Evolutionary conservation across 2,329 filamentous ascomycete genomes (phyloP).

Genomic region (Cytospora leucostoma): DNA sequence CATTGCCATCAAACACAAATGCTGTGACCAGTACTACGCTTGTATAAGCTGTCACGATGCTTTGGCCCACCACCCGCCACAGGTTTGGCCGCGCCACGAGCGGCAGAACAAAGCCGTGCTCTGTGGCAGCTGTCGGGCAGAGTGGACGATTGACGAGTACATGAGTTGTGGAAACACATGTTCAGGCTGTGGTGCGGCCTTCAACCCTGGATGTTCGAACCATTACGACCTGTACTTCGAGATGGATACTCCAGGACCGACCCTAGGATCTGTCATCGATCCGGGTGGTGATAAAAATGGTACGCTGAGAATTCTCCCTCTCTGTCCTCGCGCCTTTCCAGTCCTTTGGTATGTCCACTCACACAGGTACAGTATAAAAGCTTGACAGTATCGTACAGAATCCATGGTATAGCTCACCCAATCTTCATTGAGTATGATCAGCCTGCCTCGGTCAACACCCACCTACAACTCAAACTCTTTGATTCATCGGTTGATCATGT

Average conservation of each 20-base stretch:
- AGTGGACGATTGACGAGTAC: constrained; percentile 31
- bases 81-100: constrained; percentile 28
- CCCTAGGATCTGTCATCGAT: neutral
- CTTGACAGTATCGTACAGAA: too few species aligned
- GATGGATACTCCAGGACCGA: neutral
- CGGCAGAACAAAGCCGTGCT: constrained; percentile 28
- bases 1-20: constrained; percentile 33
- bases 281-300: neutral
- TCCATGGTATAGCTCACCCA: too few species aligned
- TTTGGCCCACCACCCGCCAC: constrained; percentile 24
- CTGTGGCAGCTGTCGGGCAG: constrained; percentile 29
- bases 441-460: too few species aligned
- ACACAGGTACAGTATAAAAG: too few species aligned
- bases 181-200: constrained; percentile 28
- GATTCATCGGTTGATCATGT: too few species aligned
- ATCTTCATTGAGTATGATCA: too few species aligned
- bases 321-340: neutral
- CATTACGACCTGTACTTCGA: constrained; percentile 33
- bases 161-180: constrained; percentile 27
- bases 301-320: neutral
- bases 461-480: too few species aligned
- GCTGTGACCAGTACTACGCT: constrained; percentile 33
- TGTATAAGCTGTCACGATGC: constrained; percentile 32
- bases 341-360: too few species aligned
- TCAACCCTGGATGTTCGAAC: constrained; percentile 31